A percentile compares a stretch with the other conserved stretches of the same genome.
Evolutionary conservation across 371 early-diverging fungal genomes (phyloP).

Genomic region (Entomophthora muscae): DNA sequence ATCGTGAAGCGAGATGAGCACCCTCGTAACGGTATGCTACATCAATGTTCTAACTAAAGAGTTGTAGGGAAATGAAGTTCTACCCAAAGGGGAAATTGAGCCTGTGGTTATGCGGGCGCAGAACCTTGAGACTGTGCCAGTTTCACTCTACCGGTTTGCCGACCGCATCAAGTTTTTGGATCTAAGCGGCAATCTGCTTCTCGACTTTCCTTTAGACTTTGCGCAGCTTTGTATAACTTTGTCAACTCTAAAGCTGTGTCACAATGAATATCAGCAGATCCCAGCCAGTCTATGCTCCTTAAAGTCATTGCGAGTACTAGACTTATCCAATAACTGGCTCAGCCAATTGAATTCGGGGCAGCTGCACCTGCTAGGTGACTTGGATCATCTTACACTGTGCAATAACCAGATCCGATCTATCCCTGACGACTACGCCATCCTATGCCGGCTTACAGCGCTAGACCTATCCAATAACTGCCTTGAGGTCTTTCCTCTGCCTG

Average conservation of each 20-base stretch:
- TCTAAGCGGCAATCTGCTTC: slow-evolving; percentile 44
- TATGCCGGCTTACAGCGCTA: slow-evolving; percentile 38
- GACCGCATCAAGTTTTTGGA: slow-evolving; percentile 40
- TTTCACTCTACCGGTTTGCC: slow-evolving; percentile 41
- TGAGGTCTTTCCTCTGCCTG: slow-evolving; percentile 31
- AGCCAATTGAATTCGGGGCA: slow-evolving; percentile 31
- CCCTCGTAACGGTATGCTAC: neutral
- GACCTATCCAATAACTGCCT: slow-evolving; percentile 67
- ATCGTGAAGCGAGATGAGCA: slow-evolving; percentile 30
- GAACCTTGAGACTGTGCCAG: slow-evolving; percentile 52
- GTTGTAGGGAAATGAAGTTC: neutral
- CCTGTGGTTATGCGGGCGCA: slow-evolving; percentile 31
- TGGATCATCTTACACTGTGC: slow-evolving; percentile 39
- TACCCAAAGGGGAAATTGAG: neutral
- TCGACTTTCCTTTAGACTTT: slow-evolving; percentile 59
- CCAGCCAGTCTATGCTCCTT: slow-evolving; percentile 38
- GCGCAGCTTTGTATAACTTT: slow-evolving; percentile 43
- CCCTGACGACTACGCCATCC: slow-evolving; percentile 35
- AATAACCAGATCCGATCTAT: slow-evolving; percentile 56
- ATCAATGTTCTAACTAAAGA: neutral
- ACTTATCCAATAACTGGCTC: slow-evolving; percentile 58
- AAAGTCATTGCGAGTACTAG: slow-evolving; percentile 35
- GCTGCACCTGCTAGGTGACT: slow-evolving; percentile 28
- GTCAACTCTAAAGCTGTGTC: slow-evolving; percentile 39
- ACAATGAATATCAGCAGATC: slow-evolving; percentile 38